phyloP scores from a whole-genome alignment of 1,284 basidiomycete genomes.

The Papiliotrema fonsecae region DNA sequence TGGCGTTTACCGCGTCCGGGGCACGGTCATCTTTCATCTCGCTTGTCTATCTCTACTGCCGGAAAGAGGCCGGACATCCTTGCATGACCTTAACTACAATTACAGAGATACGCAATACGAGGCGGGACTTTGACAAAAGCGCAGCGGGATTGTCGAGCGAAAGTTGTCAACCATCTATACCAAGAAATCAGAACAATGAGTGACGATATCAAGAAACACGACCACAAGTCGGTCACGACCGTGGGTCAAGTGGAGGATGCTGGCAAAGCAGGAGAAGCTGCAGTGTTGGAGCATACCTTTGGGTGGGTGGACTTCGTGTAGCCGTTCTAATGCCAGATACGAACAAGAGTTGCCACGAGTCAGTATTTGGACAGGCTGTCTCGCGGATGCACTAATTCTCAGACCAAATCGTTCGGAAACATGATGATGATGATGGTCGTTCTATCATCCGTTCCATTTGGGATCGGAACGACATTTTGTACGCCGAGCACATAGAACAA shows the following conservation, averaged over 20 bases:
- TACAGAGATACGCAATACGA: too few species aligned
- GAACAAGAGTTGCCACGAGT: slow-evolving; percentile 19
- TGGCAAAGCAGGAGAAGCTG: background rate
- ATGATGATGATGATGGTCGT: slow-evolving; percentile 33
- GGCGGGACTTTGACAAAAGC: too few species aligned
- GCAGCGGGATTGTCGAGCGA: too few species aligned
- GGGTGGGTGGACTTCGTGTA: slow-evolving; percentile 12
- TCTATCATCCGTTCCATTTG: slow-evolving; percentile 32
- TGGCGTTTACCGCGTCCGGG: too few species aligned
- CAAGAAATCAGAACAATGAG: too few species aligned
- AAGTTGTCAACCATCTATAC: too few species aligned
- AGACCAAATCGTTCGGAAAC: slow-evolving; percentile 24
- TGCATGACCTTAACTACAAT: too few species aligned
- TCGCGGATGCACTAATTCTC: slow-evolving; percentile 4
- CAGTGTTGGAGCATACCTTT: slow-evolving; percentile 10
- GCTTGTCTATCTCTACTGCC: too few species aligned
- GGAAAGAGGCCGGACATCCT: too few species aligned
- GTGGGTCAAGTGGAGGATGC: background rate
- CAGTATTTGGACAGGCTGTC: background rate
- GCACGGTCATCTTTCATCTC: too few species aligned
- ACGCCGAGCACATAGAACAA: background rate
- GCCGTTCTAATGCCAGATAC: slow-evolving; percentile 3
- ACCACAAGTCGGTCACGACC: too few species aligned
- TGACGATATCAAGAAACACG: slow-evolving; percentile 1
- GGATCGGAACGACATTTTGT: slow-evolving; percentile 35